Conservation (phyloP, 2,329 filamentous ascomycete genomes). For the Trichoderma breve region DNA sequence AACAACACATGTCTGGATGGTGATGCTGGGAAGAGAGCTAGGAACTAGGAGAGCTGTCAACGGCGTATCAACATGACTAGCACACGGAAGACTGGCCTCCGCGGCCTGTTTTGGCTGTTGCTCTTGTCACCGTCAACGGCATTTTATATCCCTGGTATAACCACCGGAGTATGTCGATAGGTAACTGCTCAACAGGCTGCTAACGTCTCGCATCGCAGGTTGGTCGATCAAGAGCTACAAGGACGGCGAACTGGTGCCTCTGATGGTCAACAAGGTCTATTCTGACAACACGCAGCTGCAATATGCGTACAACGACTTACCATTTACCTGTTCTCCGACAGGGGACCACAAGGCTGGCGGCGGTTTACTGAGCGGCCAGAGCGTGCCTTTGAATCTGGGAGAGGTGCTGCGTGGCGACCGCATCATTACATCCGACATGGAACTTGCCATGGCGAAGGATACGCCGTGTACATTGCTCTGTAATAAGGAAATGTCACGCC, state of each 20-base stretch:
- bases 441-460: slow-evolving; percentile 74
- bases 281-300: slow-evolving; percentile 88
- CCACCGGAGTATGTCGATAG: slow-evolving; percentile 13
- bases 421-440: slow-evolving; percentile 80
- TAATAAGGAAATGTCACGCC: slow-evolving; percentile 61
- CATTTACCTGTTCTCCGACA: slow-evolving; percentile 80
- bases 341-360: slow-evolving; percentile 64
- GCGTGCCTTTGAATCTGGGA: slow-evolving; percentile 77
- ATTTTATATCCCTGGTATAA: slow-evolving; percentile 82
- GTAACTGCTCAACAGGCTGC: not conserved
- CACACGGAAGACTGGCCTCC: slow-evolving; percentile 35
- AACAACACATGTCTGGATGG: not conserved
- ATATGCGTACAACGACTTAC: slow-evolving; percentile 85
- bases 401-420: slow-evolving; percentile 85
- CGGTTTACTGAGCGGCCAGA: slow-evolving; percentile 71
- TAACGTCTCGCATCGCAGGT: slow-evolving; percentile 43
- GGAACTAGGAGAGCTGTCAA: not conserved
- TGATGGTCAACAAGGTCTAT: slow-evolving; percentile 91
- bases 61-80: slow-evolving; percentile 23
- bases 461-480: slow-evolving; percentile 72
- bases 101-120: slow-evolving; percentile 45
- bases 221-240: slow-evolving; percentile 81
- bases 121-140: slow-evolving; percentile 46
- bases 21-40: not conserved
- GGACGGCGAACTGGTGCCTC: slow-evolving; percentile 71